These are phyloP conservation scores for Quercus tomentella DNA, from an alignment of 331 rosid species.

Conservation along the genomic window DNA sequence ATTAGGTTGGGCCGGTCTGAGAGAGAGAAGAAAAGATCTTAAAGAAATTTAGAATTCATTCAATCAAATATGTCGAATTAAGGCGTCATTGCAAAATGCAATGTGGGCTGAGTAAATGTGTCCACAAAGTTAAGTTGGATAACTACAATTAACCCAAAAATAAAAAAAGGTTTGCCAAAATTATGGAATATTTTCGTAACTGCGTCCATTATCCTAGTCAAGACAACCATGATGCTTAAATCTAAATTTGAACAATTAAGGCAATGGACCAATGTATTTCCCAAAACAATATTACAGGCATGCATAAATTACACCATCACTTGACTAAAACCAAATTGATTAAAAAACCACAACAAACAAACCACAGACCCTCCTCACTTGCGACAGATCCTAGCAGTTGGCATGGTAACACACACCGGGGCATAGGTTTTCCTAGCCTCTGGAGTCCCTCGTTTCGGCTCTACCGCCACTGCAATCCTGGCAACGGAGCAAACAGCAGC, in stretches of 20 bases:
- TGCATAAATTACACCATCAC: background rate
- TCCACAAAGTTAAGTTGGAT: too few species aligned
- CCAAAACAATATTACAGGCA: background rate
- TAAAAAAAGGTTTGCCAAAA: too few species aligned
- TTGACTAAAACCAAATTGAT: background rate
- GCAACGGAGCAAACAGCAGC: slow-evolving; percentile 43
- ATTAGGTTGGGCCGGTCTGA: too few species aligned
- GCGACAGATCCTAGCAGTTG: slow-evolving; percentile 51
- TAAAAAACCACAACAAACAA: background rate
- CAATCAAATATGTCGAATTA: accelerated
- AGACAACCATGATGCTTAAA: too few species aligned
- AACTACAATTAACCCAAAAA: too few species aligned
- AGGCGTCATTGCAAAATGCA: too few species aligned
- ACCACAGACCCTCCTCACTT: slow-evolving; percentile 3
- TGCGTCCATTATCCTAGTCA: too few species aligned
- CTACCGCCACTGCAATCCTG: slow-evolving; percentile 31
- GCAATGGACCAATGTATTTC: background rate
- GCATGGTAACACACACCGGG: slow-evolving; percentile 56
- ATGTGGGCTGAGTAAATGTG: too few species aligned
- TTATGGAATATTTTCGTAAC: too few species aligned
- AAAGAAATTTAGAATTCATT: too few species aligned
- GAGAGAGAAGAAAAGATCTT: accelerated
- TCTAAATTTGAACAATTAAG: background rate
- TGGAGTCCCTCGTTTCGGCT: slow-evolving; percentile 29
- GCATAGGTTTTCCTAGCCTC: slow-evolving; percentile 51